Base-by-base conservation (phyloP, 2,329 filamentous ascomycete species). In the Exophiala calicioides region DNA sequence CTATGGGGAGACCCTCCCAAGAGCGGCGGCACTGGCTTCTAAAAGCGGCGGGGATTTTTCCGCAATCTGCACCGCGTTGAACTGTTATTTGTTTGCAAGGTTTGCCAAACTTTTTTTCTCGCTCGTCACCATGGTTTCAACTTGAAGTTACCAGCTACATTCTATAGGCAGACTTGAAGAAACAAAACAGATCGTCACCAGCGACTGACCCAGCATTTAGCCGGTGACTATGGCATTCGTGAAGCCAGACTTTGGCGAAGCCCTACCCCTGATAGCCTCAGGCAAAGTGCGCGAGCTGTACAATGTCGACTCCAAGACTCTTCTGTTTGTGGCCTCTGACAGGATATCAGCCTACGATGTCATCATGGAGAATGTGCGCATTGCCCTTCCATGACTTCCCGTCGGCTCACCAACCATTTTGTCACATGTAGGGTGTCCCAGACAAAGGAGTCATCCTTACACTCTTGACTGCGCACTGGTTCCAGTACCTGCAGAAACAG, bases 341-440 rank as follows among this genome's bases (percentile, higher is more conserved):
- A 85, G 93, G 58, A 93, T 96, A 66, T 95, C 89, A 18, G 93
- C 93, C 45, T 97, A 91, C 75, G 91, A 97, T 77, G 89, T 94
- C 59, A 82, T 95, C 59, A 83, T 95, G 77, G 73, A 80, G 60
- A 96, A 93, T 70, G 82, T 84, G 65, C 62, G 68, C 18, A 23
- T 32, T 60, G 73, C 5, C 24, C 8, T 12, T 39, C 71, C 73
- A 34, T 70, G 78, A 12, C 69, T 77, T 38, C n/a, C 31, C 30
- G 33, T 43, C 32, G 30, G 38, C 18, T 49, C 29, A 40, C 39
- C 45, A 34, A 57, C 31, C 3, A 31, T 80, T 55, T 54, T 81
- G 32, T 24, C 30, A 43, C n/a, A 43, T 47, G 20, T 47, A 85
- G 81, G 84, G 82, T 7, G 77, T 88, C 39, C 82, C 83, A 3